Evolutionary conservation across 345 rosid species (phyloP), one percentile per base, ranked within the genome.

Genomic region (Heritiera littoralis): DNA sequence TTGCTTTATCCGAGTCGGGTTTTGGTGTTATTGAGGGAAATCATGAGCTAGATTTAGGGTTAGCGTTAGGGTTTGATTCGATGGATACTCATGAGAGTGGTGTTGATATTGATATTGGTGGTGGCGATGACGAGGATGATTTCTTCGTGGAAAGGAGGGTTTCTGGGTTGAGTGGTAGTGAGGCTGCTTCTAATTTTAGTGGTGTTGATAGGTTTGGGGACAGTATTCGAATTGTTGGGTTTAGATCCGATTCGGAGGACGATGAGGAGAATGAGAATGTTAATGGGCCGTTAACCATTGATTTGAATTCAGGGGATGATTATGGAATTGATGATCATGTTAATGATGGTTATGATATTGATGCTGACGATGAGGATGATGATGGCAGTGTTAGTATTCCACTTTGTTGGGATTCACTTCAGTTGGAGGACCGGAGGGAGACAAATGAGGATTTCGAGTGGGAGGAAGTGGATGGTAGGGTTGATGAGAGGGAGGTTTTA

Each of bases 391-490:
- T 87, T 59, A 80, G 83, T 23, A 81, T 87, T 51, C 93, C 91
- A 40, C 89, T 92, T 56, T 80, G 87, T 83, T 93, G 92, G 97
- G 98, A 93, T 82, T 89, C 96, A 3, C 88, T 93, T 79, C 90
- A 82, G 0, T 77, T 93, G 85, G 99, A 90, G 69, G 97, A 88
- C 65, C 84, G 81, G 67, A 83, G 89, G 48, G 91, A 85, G n/a
- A 77, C 81, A 73, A 86, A 83, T 66, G 98, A 92, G 80, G 95
- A 95, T 63, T 88, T 89, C 7, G 99, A 92, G 84, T 95, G 99
- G 99, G 99, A 93, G 84, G 97, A 95, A 83, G 94, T 95, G 54
- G 91, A 90, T 82, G 94, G 83, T 63, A 83, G 85, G 61, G 77
- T 79, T n/a, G 94, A 92, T 75, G 97, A 92, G 79, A 87, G 97